A percentile compares a stretch with the other conserved stretches of the same genome.
These are phyloP conservation scores for Viola odorata DNA, from an alignment of 345 rosid genomes.

Conservation along the genomic window DNA sequence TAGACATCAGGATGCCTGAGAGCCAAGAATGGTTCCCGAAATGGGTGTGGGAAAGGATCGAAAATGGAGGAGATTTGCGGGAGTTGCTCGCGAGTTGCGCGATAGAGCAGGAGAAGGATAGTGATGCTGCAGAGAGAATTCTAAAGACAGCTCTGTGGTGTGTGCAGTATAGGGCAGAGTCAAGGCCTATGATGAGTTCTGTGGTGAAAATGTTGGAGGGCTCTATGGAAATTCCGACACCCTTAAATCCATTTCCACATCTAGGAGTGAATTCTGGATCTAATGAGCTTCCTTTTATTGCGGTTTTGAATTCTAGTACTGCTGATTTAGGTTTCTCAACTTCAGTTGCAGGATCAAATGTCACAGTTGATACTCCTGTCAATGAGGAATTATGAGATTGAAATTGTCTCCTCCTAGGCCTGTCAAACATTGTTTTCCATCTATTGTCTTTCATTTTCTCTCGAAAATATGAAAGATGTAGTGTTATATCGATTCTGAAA, in stretches of 20 bases:
- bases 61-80: neutral
- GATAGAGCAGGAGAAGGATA: constrained; percentile 7
- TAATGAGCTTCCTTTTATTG: neutral
- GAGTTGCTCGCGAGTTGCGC: neutral
- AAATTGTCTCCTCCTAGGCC: neutral
- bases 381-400: neutral
- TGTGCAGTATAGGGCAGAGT: constrained; percentile 8
- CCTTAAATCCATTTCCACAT: constrained; percentile 6
- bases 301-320: neutral
- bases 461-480: no score
- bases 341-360: neutral
- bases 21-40: constrained; percentile 16
- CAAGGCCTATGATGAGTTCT: constrained; percentile 17
- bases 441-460: no score
- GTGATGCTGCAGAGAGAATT: constrained; percentile 12
- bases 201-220: constrained; percentile 22
- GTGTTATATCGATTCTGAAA: no score
- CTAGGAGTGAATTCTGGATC: neutral
- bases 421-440: no score
- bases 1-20: neutral
- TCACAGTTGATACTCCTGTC: neutral
- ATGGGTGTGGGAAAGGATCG: constrained; percentile 8
- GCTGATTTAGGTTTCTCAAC: neutral
- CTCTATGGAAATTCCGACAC: constrained; percentile 7
- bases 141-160: constrained; percentile 12